These are phyloP conservation scores for Stagonosporopsis tanaceti DNA, from an alignment of 2,329 filamentous ascomycete genomes.

Conservation along the genomic window DNA sequence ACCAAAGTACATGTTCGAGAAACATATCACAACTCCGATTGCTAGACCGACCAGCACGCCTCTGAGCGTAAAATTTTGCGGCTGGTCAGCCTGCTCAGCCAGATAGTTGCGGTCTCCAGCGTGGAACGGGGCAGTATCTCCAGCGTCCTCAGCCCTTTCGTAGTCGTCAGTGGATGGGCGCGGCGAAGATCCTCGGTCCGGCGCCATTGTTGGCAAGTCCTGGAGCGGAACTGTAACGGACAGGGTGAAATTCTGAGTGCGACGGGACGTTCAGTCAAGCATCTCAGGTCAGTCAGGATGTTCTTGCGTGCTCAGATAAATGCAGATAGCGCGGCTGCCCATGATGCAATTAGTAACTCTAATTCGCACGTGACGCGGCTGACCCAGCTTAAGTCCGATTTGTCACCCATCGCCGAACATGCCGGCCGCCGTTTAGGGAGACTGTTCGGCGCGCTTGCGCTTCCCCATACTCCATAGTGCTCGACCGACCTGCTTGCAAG, in stretches of 20 bases:
- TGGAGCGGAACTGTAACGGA: slow-evolving; percentile 32
- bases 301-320: slow-evolving; percentile 30
- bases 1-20: slow-evolving; percentile 99
- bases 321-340: slow-evolving; percentile 22
- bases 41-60: slow-evolving; percentile 80
- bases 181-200: slow-evolving; percentile 43
- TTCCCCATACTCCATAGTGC: neutral
- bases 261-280: slow-evolving; percentile 15
- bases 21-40: slow-evolving; percentile 91
- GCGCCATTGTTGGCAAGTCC: slow-evolving; percentile 40
- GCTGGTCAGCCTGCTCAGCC: slow-evolving; percentile 49
- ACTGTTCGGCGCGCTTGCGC: neutral
- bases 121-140: slow-evolving; percentile 24
- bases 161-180: slow-evolving; percentile 25
- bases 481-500: neutral
- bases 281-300: slow-evolving; percentile 18
- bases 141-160: slow-evolving; percentile 33
- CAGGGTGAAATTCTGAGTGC: slow-evolving; percentile 22
- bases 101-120: slow-evolving; percentile 35
- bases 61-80: slow-evolving; percentile 82
- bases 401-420: slow-evolving; percentile 38
- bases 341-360: slow-evolving; percentile 31
- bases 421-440: slow-evolving; percentile 12
- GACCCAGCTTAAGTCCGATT: slow-evolving; percentile 41
- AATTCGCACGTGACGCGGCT: slow-evolving; percentile 29